Percentiles rank a stretch among this genome's conserved stretches.
Evolutionary conservation across 23 red algal species (phyloP).

Genomic region (Chondrus crispus): DNA sequence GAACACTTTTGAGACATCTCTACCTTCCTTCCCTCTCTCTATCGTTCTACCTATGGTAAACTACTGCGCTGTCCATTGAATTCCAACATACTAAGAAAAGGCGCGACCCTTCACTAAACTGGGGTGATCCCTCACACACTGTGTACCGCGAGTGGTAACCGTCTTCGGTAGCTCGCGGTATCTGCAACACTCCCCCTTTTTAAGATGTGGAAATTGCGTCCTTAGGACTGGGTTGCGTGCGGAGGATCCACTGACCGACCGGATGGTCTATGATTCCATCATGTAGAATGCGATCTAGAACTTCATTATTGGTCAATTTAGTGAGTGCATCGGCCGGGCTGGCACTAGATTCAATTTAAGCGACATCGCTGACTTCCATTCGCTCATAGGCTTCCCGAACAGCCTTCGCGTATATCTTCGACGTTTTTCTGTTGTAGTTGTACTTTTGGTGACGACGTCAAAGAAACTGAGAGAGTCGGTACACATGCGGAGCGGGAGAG

Average conservation of each 20-base stretch:
- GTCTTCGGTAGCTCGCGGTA: no score
- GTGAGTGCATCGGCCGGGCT: background rate
- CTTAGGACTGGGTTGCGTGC: background rate
- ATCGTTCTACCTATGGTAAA: no score
- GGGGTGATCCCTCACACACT: no score
- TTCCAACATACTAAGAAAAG: no score
- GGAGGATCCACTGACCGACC: background rate
- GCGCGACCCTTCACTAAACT: no score
- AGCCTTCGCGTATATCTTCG: background rate
- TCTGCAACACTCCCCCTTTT: no score
- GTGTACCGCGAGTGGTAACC: no score
- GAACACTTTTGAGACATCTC: no score
- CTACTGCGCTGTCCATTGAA: no score
- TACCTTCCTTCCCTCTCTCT: no score
- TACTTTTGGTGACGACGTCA: background rate
- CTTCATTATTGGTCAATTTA: background rate
- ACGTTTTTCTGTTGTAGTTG: slow-evolving; percentile 16
- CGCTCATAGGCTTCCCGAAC: background rate
- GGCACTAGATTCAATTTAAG: background rate
- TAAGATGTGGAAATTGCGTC: no score
- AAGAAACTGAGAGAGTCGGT: slow-evolving; percentile 25
- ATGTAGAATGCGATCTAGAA: background rate
- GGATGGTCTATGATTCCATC: background rate
- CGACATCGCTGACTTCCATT: background rate
- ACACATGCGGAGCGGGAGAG: background rate